A percentile compares a stretch with the other conserved stretches of the same genome.
Conservation (phyloP, 345 rosid genomes). For the Corchorus capsularis region DNA sequence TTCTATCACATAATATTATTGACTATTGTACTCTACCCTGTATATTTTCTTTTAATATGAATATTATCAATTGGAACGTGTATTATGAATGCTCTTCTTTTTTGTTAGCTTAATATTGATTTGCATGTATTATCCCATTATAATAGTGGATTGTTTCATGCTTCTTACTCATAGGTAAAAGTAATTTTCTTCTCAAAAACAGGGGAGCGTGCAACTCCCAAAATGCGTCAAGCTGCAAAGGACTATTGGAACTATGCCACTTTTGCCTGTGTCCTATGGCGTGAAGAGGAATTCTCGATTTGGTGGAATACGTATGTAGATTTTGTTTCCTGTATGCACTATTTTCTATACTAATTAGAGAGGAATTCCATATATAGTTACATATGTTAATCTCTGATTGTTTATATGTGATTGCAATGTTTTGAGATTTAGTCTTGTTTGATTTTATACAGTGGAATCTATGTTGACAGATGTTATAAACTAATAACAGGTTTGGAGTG, state of each 20-base stretch:
- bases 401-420: slow-evolving; percentile 3
- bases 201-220: slow-evolving; percentile 90
- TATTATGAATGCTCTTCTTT: neutral
- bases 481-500: slow-evolving; percentile 73
- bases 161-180: slow-evolving; percentile 59
- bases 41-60: neutral
- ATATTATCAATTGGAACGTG: neutral
- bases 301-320: slow-evolving; percentile 87
- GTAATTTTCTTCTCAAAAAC: slow-evolving; percentile 90
- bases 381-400: neutral
- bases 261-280: slow-evolving; percentile 78
- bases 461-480: slow-evolving; percentile 27
- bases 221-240: slow-evolving; percentile 74
- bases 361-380: neutral
- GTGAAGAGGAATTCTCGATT: slow-evolving; percentile 82
- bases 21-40: neutral
- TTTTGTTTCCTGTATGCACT: slow-evolving; percentile 26
- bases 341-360: neutral
- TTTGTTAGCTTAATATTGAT: slow-evolving; percentile 10
- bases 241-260: slow-evolving; percentile 78
- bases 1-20: slow-evolving; percentile 6
- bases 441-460: neutral
- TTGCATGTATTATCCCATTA: neutral
- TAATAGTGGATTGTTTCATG: slow-evolving; percentile 22
- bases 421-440: neutral